Evolutionary conservation across 768 basidiomycete genomes (phyloP), one percentile per base, ranked within the genome.

Genomic region (Ramaria rubella): DNA sequence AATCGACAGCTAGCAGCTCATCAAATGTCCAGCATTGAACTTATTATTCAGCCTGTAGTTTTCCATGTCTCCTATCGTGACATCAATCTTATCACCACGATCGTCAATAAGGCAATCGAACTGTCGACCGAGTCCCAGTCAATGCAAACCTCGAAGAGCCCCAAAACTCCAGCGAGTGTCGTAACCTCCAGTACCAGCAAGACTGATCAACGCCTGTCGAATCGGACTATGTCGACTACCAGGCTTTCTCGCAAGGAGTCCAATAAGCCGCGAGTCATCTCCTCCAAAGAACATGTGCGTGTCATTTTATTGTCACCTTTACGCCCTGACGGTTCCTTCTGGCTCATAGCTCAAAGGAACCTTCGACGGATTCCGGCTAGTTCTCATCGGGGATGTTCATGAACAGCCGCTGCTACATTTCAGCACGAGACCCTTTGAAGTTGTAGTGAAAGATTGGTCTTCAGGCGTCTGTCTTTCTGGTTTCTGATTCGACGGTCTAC

Each of bases 11-110:
- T 81, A n/a, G 70, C 75, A 0, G 76, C 71, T 12, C 83, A 87
- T 51, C 82, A 86, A 61, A 85, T 85, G 74, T 86, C 87, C 9
- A 91, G 77, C 64, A 86, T 97, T 58, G 94, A 96, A 65, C 67
- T 94, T n/a, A 75, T 78, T 17, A 73, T 83, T 24, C 86, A 90
- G 59, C 87, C 94, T 1, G 79, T 99, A 62, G 80, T 97, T 53
- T 86, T 99, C 68, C 81, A 96, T 24, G 92, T 92, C n/a, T 97
- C 95, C 0, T 93, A 94, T 65, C 82, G 91, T 19, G 96, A 99
- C 67, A 90, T 98, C 68, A 82, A 81, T 61, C 79, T 98, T 61
- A 97, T 98, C 61, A 84, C 79, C 45, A 74, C 83, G 3, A 94
- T 95, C 59, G 78, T 90, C 62, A 91, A 92, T 67, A 91, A 86